Percentiles rank a stretch among this genome's conserved stretches.
Evolutionary conservation across 176 grass and related monocot genomes (phyloP).

Genomic region (Eleusine coracana): DNA sequence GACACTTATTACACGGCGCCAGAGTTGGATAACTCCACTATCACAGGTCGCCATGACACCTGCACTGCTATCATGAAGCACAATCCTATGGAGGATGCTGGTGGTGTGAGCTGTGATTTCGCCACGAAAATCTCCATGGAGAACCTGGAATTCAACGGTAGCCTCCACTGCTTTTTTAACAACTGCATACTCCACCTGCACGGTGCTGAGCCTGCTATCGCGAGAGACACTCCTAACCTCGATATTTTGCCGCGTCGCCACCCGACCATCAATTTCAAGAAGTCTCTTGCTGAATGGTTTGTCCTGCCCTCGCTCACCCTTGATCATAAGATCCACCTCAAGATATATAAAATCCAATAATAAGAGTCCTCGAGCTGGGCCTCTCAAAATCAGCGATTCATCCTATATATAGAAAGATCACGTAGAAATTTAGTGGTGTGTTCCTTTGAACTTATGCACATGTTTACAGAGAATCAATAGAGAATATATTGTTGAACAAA

Average conservation of each 20-base stretch:
- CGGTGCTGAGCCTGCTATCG: background rate
- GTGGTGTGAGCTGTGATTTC: background rate
- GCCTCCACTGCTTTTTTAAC: background rate
- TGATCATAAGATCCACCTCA: conserved; percentile 20
- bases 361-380: background rate
- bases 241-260: background rate
- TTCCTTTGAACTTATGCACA: no score
- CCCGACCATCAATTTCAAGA: conserved; percentile 3
- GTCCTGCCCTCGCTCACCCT: background rate
- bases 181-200: background rate
- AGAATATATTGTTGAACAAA: background rate
- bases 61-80: background rate
- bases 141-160: background rate
- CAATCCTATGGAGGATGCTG: background rate
- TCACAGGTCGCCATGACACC: background rate
- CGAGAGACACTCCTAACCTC: background rate
- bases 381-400: background rate
- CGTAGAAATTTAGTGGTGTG: no score
- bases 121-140: background rate
- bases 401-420: background rate
- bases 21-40: background rate
- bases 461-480: no score
- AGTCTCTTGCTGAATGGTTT: background rate
- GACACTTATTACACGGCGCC: background rate
- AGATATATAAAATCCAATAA: background rate